Evolutionary conservation across 78 protist species (phyloP).

Genomic region (Dictyostelium firmibasis): DNA sequence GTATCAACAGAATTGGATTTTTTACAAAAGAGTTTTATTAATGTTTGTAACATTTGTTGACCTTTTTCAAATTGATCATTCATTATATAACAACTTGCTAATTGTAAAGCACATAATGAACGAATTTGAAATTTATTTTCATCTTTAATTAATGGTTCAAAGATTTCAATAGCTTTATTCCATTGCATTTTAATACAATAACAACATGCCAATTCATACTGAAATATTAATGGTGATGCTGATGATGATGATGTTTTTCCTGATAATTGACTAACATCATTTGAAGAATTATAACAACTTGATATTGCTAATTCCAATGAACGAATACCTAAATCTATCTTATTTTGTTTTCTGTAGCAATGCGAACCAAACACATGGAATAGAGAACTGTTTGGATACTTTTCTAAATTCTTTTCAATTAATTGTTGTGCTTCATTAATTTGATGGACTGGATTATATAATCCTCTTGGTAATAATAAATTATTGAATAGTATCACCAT

Average conservation of each 20-base stretch:
- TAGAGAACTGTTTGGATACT: slow-evolving; percentile 52
- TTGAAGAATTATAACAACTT: not conserved
- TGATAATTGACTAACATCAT: too few species aligned
- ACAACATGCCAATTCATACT: slow-evolving; percentile 62
- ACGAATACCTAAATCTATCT: slow-evolving; percentile 45
- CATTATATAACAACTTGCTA: slow-evolving; percentile 51
- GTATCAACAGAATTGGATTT: slow-evolving; percentile 28
- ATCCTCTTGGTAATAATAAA: slow-evolving; percentile 68
- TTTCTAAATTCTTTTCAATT: slow-evolving; percentile 14
- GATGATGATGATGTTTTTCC: too few species aligned
- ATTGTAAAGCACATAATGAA: slow-evolving; percentile 60
- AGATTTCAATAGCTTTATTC: slow-evolving; percentile 20
- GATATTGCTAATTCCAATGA: slow-evolving; percentile 25
- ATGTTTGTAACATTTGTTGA: not conserved
- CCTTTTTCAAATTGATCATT: not conserved
- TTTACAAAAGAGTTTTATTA: slow-evolving; percentile 4
- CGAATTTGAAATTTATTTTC: slow-evolving; percentile 69
- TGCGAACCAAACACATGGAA: slow-evolving; percentile 69
- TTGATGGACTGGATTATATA: slow-evolving; percentile 54
- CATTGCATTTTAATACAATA: slow-evolving; percentile 49
- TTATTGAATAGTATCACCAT: slow-evolving; percentile 72
- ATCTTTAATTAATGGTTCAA: slow-evolving; percentile 29
- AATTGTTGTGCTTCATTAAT: slow-evolving; percentile 49
- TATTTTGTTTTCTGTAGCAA: slow-evolving; percentile 61
- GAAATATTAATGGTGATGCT: slow-evolving; percentile 61